Percentiles rank a stretch among this genome's conserved stretches.
Evolutionary conservation across 2,329 filamentous ascomycete species (phyloP).

Genomic region (Alternaria sp.): DNA sequence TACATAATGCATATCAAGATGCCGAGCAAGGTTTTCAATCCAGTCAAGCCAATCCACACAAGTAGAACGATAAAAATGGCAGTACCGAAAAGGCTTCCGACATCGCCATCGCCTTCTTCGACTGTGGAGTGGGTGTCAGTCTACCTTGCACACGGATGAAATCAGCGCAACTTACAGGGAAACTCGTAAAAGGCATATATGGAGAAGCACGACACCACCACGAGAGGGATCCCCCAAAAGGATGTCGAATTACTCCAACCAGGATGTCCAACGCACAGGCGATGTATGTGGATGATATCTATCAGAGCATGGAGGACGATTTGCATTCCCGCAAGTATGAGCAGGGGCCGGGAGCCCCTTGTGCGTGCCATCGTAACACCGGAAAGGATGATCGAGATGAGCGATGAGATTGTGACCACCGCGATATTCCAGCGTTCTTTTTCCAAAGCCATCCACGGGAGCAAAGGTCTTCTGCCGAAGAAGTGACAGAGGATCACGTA

Average conservation of each 20-base stretch:
- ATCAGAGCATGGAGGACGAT: constrained; percentile 6
- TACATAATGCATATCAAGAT: neutral
- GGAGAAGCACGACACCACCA: constrained; percentile 4
- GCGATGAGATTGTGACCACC: constrained; percentile 1
- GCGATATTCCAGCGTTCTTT: constrained; percentile 1
- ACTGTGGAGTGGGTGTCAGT: neutral
- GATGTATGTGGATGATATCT: constrained; percentile 3
- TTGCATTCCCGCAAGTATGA: constrained; percentile 10
- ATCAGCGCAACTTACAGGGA: constrained; percentile 1
- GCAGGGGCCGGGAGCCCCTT: neutral
- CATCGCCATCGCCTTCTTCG: neutral
- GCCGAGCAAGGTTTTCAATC: neutral
- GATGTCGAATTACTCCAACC: neutral
- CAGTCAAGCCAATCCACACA: neutral
- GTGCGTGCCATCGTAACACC: constrained; percentile 6
- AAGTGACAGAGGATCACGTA: constrained; percentile 10
- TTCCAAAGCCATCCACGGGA: neutral
- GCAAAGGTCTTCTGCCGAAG: constrained; percentile 1
- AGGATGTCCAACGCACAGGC: neutral
- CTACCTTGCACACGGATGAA: neutral
- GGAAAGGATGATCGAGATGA: constrained; percentile 9
- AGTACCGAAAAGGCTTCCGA: neutral
- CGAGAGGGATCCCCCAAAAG: constrained; percentile 1
- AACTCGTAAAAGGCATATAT: constrained; percentile 10
- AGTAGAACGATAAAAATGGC: neutral